Evolutionary conservation across 2,329 filamentous ascomycete species (phyloP).

Genomic region (Leptographium radiaticola): DNA sequence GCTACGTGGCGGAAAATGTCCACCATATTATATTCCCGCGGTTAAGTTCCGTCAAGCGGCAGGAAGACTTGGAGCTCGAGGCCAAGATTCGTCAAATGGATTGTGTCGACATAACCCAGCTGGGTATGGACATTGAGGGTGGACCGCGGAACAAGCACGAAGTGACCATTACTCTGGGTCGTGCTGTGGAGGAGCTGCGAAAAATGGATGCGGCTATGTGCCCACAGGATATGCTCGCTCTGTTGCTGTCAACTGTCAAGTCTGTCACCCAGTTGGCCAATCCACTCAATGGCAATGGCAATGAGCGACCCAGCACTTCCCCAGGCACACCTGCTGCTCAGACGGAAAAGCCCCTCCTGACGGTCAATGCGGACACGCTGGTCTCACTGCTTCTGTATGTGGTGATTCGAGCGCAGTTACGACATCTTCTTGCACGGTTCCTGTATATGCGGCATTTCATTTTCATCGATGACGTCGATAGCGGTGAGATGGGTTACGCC

Average conservation of each 20-base stretch:
- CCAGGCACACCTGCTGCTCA: slow-evolving; percentile 6
- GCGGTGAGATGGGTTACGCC: slow-evolving; percentile 89
- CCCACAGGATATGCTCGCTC: slow-evolving; percentile 80
- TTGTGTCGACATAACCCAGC: slow-evolving; percentile 84
- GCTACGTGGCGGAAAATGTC: slow-evolving; percentile 86
- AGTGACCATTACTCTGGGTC: slow-evolving; percentile 60
- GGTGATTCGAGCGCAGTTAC: slow-evolving; percentile 79
- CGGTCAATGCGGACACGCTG: slow-evolving; percentile 73
- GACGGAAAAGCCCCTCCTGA: slow-evolving; percentile 42
- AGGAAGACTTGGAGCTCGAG: slow-evolving; percentile 80
- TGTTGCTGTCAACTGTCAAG: slow-evolving; percentile 70
- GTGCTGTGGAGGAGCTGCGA: slow-evolving; percentile 78
- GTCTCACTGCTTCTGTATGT: slow-evolving; percentile 86
- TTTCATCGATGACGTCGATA: slow-evolving; percentile 95
- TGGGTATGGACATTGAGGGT: slow-evolving; percentile 76
- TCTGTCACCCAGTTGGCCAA: slow-evolving; percentile 58
- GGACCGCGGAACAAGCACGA: slow-evolving; percentile 69
- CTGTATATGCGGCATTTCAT: slow-evolving; percentile 97
- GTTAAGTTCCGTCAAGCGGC: slow-evolving; percentile 61
- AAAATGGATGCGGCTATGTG: slow-evolving; percentile 67
- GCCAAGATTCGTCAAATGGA: slow-evolving; percentile 87
- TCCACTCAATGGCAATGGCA: slow-evolving; percentile 20
- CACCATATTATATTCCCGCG: slow-evolving; percentile 81
- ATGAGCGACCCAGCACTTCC: neutral
- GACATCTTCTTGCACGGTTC: slow-evolving; percentile 75